phyloP scores from a whole-genome alignment of 805 yeast species.

The Diddensiella transvaalensis region DNA sequence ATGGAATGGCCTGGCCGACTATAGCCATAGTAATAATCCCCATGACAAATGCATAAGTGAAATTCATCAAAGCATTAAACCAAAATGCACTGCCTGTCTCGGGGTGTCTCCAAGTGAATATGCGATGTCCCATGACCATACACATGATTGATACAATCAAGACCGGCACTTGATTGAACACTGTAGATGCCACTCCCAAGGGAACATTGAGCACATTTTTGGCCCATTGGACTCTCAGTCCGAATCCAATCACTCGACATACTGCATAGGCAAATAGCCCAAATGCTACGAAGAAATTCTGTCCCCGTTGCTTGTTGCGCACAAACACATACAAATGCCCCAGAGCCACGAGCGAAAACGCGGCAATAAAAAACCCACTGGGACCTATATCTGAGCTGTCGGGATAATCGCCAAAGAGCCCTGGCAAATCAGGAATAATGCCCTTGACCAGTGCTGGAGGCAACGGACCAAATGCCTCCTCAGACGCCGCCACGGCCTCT shows the following conservation, averaged over 20 bases:
- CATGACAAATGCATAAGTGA: conserved; percentile 50
- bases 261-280: conserved; percentile 53
- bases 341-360: conserved; percentile 47
- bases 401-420: conserved; percentile 62
- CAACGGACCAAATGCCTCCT: conserved; percentile 13
- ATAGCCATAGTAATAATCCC: conserved; percentile 67
- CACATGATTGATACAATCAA: conserved; percentile 58
- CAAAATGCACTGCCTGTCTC: conserved; percentile 51
- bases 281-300: conserved; percentile 53
- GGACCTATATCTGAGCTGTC: conserved; percentile 53
- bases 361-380: conserved; percentile 51
- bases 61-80: conserved; percentile 50
- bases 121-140: conserved; percentile 64
- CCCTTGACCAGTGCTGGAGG: conserved; percentile 16
- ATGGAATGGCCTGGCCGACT: conserved; percentile 59
- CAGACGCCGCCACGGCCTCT: conserved; percentile 22
- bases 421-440: conserved; percentile 33
- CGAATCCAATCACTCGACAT: conserved; percentile 56
- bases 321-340: conserved; percentile 47
- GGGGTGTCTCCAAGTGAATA: conserved; percentile 77
- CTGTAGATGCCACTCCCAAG: conserved; percentile 54
- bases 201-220: conserved; percentile 43
- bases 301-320: conserved; percentile 51
- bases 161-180: conserved; percentile 54
- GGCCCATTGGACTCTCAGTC: conserved; percentile 58